Percentiles rank a stretch among this genome's conserved stretches.
Evolutionary conservation across 2,329 filamentous ascomycete species (phyloP).

Genomic region (Elsinoe batatas): DNA sequence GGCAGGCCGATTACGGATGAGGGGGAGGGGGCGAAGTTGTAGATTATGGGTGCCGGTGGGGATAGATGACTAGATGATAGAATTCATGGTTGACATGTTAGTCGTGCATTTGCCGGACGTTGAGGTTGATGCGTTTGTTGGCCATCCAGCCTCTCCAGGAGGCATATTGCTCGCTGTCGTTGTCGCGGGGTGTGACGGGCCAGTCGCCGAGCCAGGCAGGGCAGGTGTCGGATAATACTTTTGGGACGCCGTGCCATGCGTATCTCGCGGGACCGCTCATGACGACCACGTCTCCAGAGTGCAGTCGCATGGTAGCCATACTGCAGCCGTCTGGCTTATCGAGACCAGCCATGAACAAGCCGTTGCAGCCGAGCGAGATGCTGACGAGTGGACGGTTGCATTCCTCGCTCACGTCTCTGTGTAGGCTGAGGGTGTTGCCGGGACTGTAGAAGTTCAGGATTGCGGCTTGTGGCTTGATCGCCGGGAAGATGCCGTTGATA

Average conservation of each 20-base stretch:
- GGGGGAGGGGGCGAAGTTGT: constrained; percentile 11
- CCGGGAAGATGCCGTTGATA: constrained; percentile 61
- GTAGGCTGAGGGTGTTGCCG: constrained; percentile 82
- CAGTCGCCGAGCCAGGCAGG: constrained; percentile 64
- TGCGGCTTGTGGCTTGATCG: constrained; percentile 72
- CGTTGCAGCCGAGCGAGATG: constrained; percentile 82
- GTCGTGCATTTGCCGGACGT: constrained; percentile 78
- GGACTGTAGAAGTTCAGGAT: constrained; percentile 91
- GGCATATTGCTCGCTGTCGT: constrained; percentile 23
- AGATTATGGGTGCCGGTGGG: neutral
- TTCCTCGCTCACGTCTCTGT: constrained; percentile 86
- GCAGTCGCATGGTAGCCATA: constrained; percentile 53
- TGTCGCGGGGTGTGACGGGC: constrained; percentile 47
- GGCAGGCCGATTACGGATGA: constrained; percentile 19
- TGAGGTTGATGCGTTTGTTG: constrained; percentile 80
- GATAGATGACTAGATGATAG: neutral
- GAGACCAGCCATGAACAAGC: constrained; percentile 73
- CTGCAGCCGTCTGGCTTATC: constrained; percentile 36
- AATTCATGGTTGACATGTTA: constrained; percentile 18
- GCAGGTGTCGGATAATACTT: constrained; percentile 70
- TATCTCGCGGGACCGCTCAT: constrained; percentile 76
- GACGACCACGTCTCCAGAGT: constrained; percentile 80
- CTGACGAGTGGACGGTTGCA: constrained; percentile 71
- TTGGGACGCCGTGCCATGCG: constrained; percentile 93
- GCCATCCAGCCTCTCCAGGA: constrained; percentile 80